A percentile compares a stretch with the other conserved stretches of the same genome.
These are phyloP conservation scores for Heritiera fomes DNA, from an alignment of 345 rosid genomes.

Conservation along the genomic window DNA sequence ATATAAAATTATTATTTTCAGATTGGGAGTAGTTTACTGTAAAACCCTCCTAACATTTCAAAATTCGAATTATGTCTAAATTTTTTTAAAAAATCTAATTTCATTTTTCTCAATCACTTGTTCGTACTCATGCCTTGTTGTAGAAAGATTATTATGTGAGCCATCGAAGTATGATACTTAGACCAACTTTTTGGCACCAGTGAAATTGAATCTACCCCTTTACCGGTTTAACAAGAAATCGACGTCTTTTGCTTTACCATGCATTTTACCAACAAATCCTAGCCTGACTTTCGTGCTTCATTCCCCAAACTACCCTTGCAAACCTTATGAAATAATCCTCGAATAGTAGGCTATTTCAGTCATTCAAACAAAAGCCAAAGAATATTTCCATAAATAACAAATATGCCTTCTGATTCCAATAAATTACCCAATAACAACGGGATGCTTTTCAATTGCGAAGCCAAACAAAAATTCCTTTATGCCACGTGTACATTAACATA, in stretches of 20 bases:
- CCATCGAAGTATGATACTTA: neutral
- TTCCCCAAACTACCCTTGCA: constrained; percentile 11
- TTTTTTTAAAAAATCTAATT: too few relatives aligned
- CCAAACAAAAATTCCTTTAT: constrained; percentile 4
- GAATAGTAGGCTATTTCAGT: constrained; percentile 11
- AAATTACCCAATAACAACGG: neutral
- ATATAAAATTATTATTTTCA: too few relatives aligned
- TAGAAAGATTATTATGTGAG: too few relatives aligned
- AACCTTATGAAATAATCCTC: neutral
- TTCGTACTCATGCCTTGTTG: too few relatives aligned
- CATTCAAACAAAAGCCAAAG: neutral
- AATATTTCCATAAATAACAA: constrained; percentile 6
- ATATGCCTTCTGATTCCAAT: constrained; percentile 13
- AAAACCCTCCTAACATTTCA: too few relatives aligned
- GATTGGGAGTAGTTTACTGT: too few relatives aligned
- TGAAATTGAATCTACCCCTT: constrained; percentile 2
- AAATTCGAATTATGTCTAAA: too few relatives aligned
- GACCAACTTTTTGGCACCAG: neutral
- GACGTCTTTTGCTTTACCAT: constrained; percentile 14
- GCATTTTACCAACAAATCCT: neutral
- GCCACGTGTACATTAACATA: neutral
- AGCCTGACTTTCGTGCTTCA: neutral
- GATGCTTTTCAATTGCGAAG: neutral
- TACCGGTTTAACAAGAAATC: constrained; percentile 18
- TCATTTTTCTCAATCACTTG: too few relatives aligned